Evolutionary conservation across 768 basidiomycete species (phyloP).

Genomic region (Xerocomellus amylosporus): DNA sequence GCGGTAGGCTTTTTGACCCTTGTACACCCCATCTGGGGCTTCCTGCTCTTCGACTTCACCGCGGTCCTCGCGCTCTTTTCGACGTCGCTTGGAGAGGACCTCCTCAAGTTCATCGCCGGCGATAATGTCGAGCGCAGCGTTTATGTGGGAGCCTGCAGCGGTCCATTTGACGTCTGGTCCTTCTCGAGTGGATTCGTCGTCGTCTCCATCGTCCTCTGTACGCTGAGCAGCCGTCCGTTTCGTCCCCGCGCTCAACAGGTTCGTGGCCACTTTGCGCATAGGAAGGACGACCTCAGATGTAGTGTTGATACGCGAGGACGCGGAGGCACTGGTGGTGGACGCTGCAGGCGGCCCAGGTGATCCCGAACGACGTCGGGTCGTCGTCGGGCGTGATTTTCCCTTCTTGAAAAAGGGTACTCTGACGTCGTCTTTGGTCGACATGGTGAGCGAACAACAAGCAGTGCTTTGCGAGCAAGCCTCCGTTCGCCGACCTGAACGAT

Average conservation of each 20-base stretch:
- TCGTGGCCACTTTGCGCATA: conserved; percentile 60
- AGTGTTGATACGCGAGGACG: conserved; percentile 21
- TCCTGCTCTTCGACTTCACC: conserved; percentile 55
- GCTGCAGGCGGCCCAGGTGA: conserved; percentile 46
- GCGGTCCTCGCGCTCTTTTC: conserved; percentile 50
- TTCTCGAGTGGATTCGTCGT: conserved; percentile 42
- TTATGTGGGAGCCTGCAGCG: conserved; percentile 68
- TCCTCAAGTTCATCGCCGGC: conserved; percentile 82
- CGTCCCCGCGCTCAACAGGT: conserved; percentile 75
- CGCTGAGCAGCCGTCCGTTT: conserved; percentile 57
- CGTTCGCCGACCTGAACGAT: neutral
- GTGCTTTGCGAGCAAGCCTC: neutral
- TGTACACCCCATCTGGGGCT: conserved; percentile 77
- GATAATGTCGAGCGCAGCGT: conserved; percentile 70
- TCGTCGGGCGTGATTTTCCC: conserved; percentile 73
- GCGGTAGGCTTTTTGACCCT: conserved; percentile 79
- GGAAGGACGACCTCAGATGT: conserved; percentile 74
- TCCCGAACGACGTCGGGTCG: conserved; percentile 68
- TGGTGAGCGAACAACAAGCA: conserved; percentile 1
- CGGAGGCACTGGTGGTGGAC: conserved; percentile 18
- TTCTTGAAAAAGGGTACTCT: conserved; percentile 90
- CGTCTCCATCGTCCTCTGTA: conserved; percentile 44
- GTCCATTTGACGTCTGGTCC: conserved; percentile 77
- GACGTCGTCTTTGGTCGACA: conserved; percentile 35
- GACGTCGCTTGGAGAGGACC: conserved; percentile 65